Percentiles rank a stretch among this genome's conserved stretches.
Evolutionary conservation across 257 asterid genomes (phyloP).

Genomic region (Nyctanthes arbortristis): DNA sequence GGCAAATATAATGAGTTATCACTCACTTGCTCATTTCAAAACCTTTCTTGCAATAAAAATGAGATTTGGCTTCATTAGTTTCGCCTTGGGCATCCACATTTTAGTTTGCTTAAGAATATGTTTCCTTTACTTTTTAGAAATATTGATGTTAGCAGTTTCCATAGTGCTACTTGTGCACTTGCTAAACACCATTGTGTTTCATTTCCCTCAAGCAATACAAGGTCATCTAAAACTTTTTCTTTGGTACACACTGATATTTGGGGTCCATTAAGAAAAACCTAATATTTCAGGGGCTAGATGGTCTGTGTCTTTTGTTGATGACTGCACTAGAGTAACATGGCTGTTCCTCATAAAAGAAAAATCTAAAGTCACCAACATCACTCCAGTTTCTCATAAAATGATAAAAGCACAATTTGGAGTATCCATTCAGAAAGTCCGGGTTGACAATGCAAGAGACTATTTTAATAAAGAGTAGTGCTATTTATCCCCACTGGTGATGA

Average conservation of each 20-base stretch:
- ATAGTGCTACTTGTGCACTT: conserved; percentile 14
- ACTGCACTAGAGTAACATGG: neutral
- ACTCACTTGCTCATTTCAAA: neutral
- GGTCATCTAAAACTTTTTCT: neutral
- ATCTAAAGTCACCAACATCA: neutral
- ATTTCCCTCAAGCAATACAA: neutral
- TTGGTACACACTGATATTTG: neutral
- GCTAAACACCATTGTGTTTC: neutral
- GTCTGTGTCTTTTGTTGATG: neutral
- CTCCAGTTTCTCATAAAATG: neutral
- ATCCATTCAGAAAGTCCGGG: neutral
- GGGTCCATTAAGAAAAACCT: neutral
- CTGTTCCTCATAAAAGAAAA: conserved; percentile 6
- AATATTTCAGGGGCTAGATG: neutral
- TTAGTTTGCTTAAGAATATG: neutral
- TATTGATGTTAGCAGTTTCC: neutral
- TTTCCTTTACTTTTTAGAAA: neutral
- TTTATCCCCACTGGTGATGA: too few relatives aligned
- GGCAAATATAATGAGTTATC: neutral
- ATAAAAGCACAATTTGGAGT: neutral
- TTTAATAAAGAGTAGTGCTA: neutral
- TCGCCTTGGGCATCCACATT: conserved; percentile 13
- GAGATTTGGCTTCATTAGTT: conserved; percentile 4
- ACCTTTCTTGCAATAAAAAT: conserved; percentile 9
- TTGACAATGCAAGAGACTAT: neutral